Percentiles rank a stretch among this genome's conserved stretches.
Evolutionary conservation across 2,329 filamentous ascomycete genomes (phyloP).

Genomic region (Penicillium occitanis): DNA sequence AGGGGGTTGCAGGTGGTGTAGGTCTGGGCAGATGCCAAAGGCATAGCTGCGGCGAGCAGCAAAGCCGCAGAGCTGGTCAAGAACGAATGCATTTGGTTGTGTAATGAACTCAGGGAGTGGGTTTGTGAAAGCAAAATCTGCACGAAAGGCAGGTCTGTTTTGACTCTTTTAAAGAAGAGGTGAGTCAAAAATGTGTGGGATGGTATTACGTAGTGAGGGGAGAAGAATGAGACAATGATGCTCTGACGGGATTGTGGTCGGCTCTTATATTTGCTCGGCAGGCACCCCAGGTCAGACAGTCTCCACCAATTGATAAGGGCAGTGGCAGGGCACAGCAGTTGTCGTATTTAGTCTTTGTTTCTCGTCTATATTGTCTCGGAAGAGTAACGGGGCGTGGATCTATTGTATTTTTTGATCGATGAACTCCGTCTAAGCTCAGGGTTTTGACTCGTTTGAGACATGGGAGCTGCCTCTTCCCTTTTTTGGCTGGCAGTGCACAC

Average conservation of each 20-base stretch:
- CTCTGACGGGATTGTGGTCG: background rate
- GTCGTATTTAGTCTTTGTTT: background rate
- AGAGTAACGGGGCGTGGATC: slow-evolving; percentile 1
- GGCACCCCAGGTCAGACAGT: background rate
- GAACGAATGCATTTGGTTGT: slow-evolving; percentile 30
- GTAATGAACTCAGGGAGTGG: background rate
- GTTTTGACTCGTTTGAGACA: slow-evolving; percentile 10
- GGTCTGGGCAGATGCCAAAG: slow-evolving; percentile 63
- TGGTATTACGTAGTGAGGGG: background rate
- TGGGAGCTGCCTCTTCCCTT: background rate
- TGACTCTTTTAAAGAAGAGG: background rate
- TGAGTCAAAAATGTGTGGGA: background rate
- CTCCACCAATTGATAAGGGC: background rate
- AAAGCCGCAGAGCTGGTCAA: slow-evolving; percentile 33
- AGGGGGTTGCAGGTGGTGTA: slow-evolving; percentile 72
- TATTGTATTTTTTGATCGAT: slow-evolving; percentile 3
- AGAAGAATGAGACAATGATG: background rate
- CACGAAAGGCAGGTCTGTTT: background rate
- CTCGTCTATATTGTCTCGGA: slow-evolving; percentile 8
- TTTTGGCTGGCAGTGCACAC: background rate
- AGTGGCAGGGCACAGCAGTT: background rate
- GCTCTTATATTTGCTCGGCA: background rate
- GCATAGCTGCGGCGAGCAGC: slow-evolving; percentile 30
- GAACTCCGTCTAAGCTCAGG: slow-evolving; percentile 2
- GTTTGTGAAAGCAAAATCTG: background rate